Percentiles rank a stretch among this genome's conserved stretches.
Conservation (phyloP, 371 early-diverging fungal genomes). For the Apophysomyces ossiformis region DNA sequence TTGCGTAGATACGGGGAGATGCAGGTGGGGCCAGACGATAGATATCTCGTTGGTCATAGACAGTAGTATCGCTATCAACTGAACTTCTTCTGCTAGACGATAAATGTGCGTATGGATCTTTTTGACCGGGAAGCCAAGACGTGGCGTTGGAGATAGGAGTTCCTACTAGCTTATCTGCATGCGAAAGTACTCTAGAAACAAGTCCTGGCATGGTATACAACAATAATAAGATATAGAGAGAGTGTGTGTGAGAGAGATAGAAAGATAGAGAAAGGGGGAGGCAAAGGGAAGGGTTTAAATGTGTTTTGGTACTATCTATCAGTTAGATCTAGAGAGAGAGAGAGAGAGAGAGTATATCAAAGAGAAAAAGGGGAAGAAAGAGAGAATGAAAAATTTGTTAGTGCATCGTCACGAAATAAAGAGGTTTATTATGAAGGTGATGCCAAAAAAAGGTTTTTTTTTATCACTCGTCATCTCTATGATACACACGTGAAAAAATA, state of each 20-base stretch:
- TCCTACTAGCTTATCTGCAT: constrained; percentile 38
- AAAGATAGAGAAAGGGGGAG: background rate
- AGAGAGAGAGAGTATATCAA: background rate
- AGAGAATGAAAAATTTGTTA: background rate
- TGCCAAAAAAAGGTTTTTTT: constrained; percentile 3
- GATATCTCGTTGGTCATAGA: constrained; percentile 11
- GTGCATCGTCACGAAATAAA: background rate
- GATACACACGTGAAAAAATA: constrained; percentile 10
- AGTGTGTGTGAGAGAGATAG: background rate
- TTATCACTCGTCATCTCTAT: constrained; percentile 5
- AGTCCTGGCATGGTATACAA: constrained; percentile 23
- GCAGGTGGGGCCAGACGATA: constrained; percentile 17
- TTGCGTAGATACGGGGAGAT: constrained; percentile 28
- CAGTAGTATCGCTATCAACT: background rate
- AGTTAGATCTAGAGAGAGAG: background rate
- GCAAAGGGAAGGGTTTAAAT: background rate
- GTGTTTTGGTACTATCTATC: background rate
- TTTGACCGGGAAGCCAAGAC: constrained; percentile 7
- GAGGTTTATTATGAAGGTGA: background rate
- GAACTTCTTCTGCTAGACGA: constrained; percentile 7
- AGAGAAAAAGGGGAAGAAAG: constrained; percentile 7
- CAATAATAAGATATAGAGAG: background rate
- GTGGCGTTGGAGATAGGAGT: constrained; percentile 18
- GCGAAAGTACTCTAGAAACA: constrained; percentile 34
- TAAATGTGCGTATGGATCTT: constrained; percentile 4